phyloP scores from a whole-genome alignment of 2,329 filamentous ascomycete species.

The Cercospora sp. region DNA sequence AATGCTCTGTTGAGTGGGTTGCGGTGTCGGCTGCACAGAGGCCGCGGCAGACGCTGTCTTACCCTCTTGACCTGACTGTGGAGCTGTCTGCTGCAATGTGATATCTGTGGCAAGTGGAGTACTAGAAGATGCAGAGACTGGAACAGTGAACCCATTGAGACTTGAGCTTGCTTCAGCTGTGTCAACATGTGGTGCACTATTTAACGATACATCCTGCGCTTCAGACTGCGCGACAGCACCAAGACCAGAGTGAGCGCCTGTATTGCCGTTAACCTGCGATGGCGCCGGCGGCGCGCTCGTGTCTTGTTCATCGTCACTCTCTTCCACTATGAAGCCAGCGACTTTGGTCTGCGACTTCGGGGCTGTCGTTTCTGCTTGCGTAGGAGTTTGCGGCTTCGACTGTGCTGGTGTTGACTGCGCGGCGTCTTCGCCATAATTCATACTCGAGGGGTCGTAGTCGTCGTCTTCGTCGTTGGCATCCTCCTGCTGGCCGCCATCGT shows the following conservation, averaged over 20 bases:
- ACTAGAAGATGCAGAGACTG: conserved; percentile 34
- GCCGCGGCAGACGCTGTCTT: conserved; percentile 35
- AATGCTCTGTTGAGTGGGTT: conserved; percentile 18
- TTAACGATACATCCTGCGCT: conserved; percentile 60
- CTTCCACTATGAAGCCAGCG: conserved; percentile 63
- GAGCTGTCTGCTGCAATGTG: conserved; percentile 36
- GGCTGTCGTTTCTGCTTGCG: conserved; percentile 43
- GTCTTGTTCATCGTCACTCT: conserved; percentile 59
- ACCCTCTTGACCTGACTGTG: conserved; percentile 31
- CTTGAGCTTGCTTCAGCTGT: conserved; percentile 36
- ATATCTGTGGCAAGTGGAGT: conserved; percentile 32
- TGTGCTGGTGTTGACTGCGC: conserved; percentile 15
- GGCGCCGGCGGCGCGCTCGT: conserved; percentile 28
- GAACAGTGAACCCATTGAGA: conserved; percentile 40
- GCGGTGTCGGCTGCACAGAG: conserved; percentile 23
- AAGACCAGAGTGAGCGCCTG: conserved; percentile 32
- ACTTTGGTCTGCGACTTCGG: conserved; percentile 32
- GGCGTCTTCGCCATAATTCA: conserved; percentile 29
- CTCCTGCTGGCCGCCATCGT: conserved; percentile 21
- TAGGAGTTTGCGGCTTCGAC: conserved; percentile 19
- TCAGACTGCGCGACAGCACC: conserved; percentile 32
- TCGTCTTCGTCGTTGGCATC: conserved; percentile 37
- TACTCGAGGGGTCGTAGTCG: conserved; percentile 41
- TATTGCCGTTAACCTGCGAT: conserved; percentile 33
- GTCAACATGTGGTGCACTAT: conserved; percentile 48